Percentiles rank a stretch among this genome's conserved stretches.
Conservation (phyloP, 768 basidiomycete species). For the Lactarius psammicola region DNA sequence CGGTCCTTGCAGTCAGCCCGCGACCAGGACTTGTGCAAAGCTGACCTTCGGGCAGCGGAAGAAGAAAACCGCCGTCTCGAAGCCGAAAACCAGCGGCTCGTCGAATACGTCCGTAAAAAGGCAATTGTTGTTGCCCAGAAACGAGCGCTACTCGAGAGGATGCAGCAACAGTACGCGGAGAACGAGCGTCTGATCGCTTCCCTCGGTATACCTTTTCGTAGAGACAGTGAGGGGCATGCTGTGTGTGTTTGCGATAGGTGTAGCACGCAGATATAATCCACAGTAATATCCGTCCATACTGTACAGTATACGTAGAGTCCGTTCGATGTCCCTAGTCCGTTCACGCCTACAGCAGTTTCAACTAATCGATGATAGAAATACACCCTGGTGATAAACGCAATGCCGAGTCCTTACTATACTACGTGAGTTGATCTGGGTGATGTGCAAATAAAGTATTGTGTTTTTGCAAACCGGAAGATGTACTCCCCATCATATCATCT, state of each 20-base stretch:
- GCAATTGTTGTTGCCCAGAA: conserved; percentile 1
- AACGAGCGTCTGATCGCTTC: neutral
- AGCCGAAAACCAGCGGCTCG: neutral
- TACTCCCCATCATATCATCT: neutral
- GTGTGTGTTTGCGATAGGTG: neutral
- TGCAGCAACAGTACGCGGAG: conserved; percentile 3
- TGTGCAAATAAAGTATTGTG: neutral
- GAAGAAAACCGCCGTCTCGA: conserved; percentile 1
- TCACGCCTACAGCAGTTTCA: neutral
- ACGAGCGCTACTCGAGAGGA: conserved; percentile 5
- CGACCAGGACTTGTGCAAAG: conserved; percentile 4
- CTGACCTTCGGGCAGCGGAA: neutral
- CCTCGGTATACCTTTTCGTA: neutral
- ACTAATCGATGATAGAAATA: neutral
- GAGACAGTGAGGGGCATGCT: neutral
- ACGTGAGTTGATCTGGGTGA: neutral
- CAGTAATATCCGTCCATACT: neutral
- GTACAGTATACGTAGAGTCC: conserved; percentile 2
- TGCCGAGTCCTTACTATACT: neutral
- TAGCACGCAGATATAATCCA: neutral
- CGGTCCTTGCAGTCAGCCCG: neutral
- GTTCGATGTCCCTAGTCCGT: neutral
- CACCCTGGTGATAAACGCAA: neutral
- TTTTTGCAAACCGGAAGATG: neutral
- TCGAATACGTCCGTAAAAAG: neutral